A percentile compares a stretch with the other conserved stretches of the same genome.
Conservation (phyloP, 371 early-diverging fungal species). For the Apophysomyces trapeziformis region DNA sequence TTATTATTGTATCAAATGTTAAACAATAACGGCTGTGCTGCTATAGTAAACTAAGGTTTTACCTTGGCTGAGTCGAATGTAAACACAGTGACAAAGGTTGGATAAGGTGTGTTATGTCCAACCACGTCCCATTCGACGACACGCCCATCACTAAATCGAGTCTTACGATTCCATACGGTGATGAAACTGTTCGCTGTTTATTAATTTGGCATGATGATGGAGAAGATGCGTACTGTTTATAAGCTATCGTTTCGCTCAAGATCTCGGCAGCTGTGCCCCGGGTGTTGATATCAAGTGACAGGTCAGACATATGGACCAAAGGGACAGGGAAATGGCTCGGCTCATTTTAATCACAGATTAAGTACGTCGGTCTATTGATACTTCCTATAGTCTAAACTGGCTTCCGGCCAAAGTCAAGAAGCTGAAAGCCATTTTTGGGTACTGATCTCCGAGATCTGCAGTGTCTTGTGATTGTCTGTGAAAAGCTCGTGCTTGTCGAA, state of each 20-base stretch:
- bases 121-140: slow-evolving; percentile 64
- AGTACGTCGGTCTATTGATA: no score
- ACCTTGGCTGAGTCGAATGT: slow-evolving; percentile 50
- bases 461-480: no score
- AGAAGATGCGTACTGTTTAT: slow-evolving; percentile 40
- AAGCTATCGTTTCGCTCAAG: slow-evolving; percentile 34
- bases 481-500: no score
- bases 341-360: not conserved
- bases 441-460: no score
- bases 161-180: slow-evolving; percentile 61
- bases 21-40: not conserved
- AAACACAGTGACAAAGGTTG: slow-evolving; percentile 53
- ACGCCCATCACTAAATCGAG: slow-evolving; percentile 57
- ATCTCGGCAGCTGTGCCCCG: slow-evolving; percentile 49
- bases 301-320: slow-evolving; percentile 17
- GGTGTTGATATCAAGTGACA: slow-evolving; percentile 41
- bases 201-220: not conserved
- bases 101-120: slow-evolving; percentile 55
- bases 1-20: slow-evolving; percentile 8
- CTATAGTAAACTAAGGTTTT: not conserved
- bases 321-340: not conserved
- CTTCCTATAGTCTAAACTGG: no score
- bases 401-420: no score
- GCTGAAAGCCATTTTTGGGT: no score
- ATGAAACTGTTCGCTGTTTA: slow-evolving; percentile 38